These are phyloP conservation scores for Tuber aestivum DNA, from an alignment of 495 filamentous ascomycete genomes.

Conservation along the genomic window DNA sequence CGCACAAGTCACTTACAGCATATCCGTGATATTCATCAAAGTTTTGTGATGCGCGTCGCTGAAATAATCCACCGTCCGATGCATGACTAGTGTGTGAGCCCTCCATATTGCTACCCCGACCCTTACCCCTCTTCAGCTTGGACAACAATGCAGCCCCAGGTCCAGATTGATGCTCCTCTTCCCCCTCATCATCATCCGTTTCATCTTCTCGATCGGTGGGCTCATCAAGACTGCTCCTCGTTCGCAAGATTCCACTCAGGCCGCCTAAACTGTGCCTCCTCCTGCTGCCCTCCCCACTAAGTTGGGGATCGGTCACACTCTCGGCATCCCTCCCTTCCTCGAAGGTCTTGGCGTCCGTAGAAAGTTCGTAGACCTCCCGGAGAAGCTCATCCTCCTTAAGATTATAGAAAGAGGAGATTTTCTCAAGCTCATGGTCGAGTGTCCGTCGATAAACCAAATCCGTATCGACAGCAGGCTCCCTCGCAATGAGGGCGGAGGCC, in stretches of 20 bases:
- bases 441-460: constrained; percentile 72
- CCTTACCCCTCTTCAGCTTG: constrained; percentile 27
- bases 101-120: constrained; percentile 26
- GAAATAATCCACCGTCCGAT: constrained; percentile 13
- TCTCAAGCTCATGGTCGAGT: constrained; percentile 85
- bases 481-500: constrained; percentile 66
- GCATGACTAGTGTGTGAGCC: constrained; percentile 29
- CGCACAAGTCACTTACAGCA: constrained; percentile 61
- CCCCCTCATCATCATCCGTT: constrained; percentile 51
- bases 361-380: constrained; percentile 67
- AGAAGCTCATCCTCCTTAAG: constrained; percentile 81
- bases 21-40: constrained; percentile 74
- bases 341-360: constrained; percentile 68
- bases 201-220: constrained; percentile 62
- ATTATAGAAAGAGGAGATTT: constrained; percentile 82
- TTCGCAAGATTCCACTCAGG: constrained; percentile 16
- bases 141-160: constrained; percentile 21
- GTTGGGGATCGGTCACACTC: constrained; percentile 16
- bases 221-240: constrained; percentile 39
- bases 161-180: constrained; percentile 35
- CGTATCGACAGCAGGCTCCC: constrained; percentile 53
- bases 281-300: constrained; percentile 27
- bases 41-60: constrained; percentile 27
- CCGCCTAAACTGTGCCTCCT: constrained; percentile 28
- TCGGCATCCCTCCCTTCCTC: constrained; percentile 59